Conservation (phyloP, 208 protist species). For the Hexamita inflata region DNA sequence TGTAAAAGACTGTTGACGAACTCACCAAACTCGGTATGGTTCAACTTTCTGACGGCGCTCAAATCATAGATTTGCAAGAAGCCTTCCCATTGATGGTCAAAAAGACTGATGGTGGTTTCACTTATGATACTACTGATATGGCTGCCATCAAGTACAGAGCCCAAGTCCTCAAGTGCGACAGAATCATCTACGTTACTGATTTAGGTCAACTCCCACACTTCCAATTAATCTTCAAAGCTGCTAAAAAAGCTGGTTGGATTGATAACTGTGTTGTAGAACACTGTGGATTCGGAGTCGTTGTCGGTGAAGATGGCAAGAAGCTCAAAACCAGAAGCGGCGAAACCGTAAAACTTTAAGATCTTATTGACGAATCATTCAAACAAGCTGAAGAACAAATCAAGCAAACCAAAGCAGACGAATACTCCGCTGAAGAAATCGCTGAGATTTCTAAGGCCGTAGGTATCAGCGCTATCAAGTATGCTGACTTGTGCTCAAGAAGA, state of each 20-base stretch:
- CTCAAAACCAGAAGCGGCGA: slow-evolving; percentile 83
- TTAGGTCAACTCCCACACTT: slow-evolving; percentile 78
- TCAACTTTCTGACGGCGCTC: slow-evolving; percentile 13
- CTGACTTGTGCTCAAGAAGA: slow-evolving; percentile 69
- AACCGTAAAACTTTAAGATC: slow-evolving; percentile 71
- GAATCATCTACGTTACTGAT: slow-evolving; percentile 79
- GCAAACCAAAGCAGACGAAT: neutral
- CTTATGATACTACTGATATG: slow-evolving; percentile 77
- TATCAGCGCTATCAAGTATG: slow-evolving; percentile 83
- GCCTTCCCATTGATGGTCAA: slow-evolving; percentile 69
- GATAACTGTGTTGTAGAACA: slow-evolving; percentile 57
- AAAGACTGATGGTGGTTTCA: slow-evolving; percentile 79
- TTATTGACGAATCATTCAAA: slow-evolving; percentile 74
- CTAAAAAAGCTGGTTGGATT: slow-evolving; percentile 28
- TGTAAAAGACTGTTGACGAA: slow-evolving; percentile 60
- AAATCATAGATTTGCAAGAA: slow-evolving; percentile 20
- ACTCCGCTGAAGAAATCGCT: slow-evolving; percentile 57
- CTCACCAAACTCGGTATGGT: slow-evolving; percentile 58
- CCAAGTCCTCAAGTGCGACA: slow-evolving; percentile 60
- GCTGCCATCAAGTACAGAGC: slow-evolving; percentile 57
- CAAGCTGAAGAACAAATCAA: slow-evolving; percentile 51
- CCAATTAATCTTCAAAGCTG: slow-evolving; percentile 61
- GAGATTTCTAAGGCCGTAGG: slow-evolving; percentile 67
- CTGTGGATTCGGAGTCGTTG: slow-evolving; percentile 72
- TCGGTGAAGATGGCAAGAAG: slow-evolving; percentile 56